These are phyloP conservation scores for Pichia ethanolica DNA, from an alignment of 805 yeast genomes.

Conservation along the genomic window DNA sequence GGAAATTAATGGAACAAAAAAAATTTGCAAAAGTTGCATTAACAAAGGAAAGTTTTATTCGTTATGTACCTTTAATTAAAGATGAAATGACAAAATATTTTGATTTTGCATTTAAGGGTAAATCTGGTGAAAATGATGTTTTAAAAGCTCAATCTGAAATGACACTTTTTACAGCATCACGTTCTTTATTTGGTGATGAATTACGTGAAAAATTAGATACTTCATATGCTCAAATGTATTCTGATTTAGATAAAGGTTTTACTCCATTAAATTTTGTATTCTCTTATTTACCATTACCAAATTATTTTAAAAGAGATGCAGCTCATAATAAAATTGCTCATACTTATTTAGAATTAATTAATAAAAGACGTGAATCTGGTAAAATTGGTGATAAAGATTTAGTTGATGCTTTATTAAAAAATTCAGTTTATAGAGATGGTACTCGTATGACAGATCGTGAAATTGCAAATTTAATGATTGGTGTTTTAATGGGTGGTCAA, in stretches of 20 bases:
- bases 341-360: constrained; percentile 76
- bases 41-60: constrained; percentile 73
- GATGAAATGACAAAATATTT: constrained; percentile 71
- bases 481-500: constrained; percentile 98
- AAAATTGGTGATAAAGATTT: constrained; percentile 83
- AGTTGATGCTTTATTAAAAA: constrained; percentile 78
- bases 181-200: constrained; percentile 86
- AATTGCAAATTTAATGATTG: constrained; percentile 88
- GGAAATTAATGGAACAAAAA: constrained; percentile 95
- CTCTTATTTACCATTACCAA: constrained; percentile 80
- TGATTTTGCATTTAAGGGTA: constrained; percentile 36
- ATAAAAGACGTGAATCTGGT: constrained; percentile 58
- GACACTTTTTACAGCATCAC: constrained; percentile 92
- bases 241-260: constrained; percentile 94
- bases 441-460: constrained; percentile 90
- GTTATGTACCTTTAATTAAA: constrained; percentile 81
- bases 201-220: constrained; percentile 77
- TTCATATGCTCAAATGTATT: constrained; percentile 75
- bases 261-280: constrained; percentile 93
- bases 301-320: constrained; percentile 70
- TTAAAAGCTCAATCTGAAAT: constrained; percentile 87
- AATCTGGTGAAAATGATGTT: constrained; percentile 52
- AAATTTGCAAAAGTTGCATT: constrained; percentile 89
- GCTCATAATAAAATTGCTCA: constrained; percentile 78
- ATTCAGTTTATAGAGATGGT: constrained; percentile 88